Evolutionary conservation across 768 basidiomycete species (phyloP).

Genomic region (Amanita subjunquillea): DNA sequence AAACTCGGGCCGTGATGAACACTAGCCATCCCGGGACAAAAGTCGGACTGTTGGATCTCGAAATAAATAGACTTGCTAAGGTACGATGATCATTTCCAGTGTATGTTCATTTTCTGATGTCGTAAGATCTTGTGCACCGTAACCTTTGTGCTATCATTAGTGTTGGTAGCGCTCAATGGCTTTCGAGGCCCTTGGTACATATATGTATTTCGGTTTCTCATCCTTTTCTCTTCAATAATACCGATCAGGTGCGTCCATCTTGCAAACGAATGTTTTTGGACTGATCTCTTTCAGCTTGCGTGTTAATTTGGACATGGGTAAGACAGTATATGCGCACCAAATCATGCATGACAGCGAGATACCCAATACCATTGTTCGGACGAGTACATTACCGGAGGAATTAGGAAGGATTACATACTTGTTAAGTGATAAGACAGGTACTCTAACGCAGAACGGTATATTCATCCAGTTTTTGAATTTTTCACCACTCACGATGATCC

Average conservation of each 20-base stretch:
- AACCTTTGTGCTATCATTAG: slow-evolving; percentile 84
- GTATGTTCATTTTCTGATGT: not conserved
- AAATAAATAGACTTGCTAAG: slow-evolving; percentile 95
- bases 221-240: slow-evolving; percentile 97
- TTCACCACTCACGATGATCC: not conserved
- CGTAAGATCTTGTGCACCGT: slow-evolving; percentile 87
- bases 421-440: slow-evolving; percentile 96
- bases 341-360: slow-evolving; percentile 94
- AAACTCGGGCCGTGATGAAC: slow-evolving; percentile 98
- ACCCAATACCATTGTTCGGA: slow-evolving; percentile 90
- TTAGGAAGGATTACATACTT: slow-evolving; percentile 93
- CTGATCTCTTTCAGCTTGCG: slow-evolving; percentile 44
- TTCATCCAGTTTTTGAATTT: not conserved
- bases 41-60: slow-evolving; percentile 81
- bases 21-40: slow-evolving; percentile 96
- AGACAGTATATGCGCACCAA: slow-evolving; percentile 93
- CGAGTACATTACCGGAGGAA: slow-evolving; percentile 96
- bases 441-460: slow-evolving; percentile 91
- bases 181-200: slow-evolving; percentile 95
- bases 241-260: slow-evolving; percentile 78
- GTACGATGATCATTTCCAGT: slow-evolving; percentile 37
- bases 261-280: not conserved
- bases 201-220: slow-evolving; percentile 93
- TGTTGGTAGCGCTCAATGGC: slow-evolving; percentile 91
- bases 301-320: slow-evolving; percentile 99